These are phyloP conservation scores for Paecilomyces formosus DNA, from an alignment of 2,329 filamentous ascomycete species.

Conservation along the genomic window DNA sequence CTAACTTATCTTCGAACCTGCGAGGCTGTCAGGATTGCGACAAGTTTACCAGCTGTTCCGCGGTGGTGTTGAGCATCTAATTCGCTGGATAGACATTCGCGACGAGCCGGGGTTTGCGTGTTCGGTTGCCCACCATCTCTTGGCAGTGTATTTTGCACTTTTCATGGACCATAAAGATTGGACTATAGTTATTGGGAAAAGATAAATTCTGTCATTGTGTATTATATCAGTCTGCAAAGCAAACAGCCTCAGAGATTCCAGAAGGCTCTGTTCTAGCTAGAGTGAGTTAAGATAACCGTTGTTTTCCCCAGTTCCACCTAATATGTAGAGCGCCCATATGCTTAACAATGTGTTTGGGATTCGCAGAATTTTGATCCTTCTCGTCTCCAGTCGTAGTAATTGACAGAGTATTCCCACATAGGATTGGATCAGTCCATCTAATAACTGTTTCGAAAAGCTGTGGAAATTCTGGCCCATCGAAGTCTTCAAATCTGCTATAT, in stretches of 20 bases:
- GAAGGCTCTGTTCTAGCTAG: neutral
- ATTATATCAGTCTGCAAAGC: too few relatives aligned
- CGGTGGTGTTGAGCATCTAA: neutral
- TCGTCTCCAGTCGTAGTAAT: too few relatives aligned
- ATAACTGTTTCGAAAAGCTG: neutral
- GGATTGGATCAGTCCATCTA: neutral
- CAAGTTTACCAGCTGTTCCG: neutral
- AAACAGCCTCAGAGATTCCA: neutral
- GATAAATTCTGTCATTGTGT: too few relatives aligned
- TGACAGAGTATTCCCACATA: neutral
- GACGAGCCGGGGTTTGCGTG: neutral
- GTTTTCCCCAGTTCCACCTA: neutral
- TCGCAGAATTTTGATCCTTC: too few relatives aligned
- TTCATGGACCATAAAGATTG: too few relatives aligned
- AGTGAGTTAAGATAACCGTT: neutral
- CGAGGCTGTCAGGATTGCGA: neutral
- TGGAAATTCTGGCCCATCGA: neutral
- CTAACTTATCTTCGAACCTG: neutral
- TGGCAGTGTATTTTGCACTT: too few relatives aligned
- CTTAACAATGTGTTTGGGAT: too few relatives aligned
- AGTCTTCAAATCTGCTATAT: neutral
- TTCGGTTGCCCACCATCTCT: neutral
- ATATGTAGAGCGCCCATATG: too few relatives aligned
- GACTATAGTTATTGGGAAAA: too few relatives aligned
- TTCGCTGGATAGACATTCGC: neutral